A percentile compares a stretch with the other conserved stretches of the same genome.
These are phyloP conservation scores for Gautieria morchelliformis DNA, from an alignment of 768 basidiomycete genomes.

Conservation along the genomic window DNA sequence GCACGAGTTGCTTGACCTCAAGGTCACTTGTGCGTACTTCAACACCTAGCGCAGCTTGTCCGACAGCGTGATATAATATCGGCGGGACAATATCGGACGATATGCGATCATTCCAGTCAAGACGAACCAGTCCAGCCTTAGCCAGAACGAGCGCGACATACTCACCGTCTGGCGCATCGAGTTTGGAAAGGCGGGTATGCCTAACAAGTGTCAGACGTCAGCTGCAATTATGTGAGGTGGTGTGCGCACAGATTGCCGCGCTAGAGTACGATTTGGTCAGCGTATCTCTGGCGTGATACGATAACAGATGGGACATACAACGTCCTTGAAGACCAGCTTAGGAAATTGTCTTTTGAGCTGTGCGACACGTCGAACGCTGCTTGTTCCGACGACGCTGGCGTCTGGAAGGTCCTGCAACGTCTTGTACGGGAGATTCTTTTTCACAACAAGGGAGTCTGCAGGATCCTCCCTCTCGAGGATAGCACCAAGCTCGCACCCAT, in stretches of 20 bases:
- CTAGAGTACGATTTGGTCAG: conserved; percentile 26
- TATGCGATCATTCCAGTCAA: conserved; percentile 65
- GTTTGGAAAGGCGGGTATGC: conserved; percentile 84
- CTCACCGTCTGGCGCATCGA: conserved; percentile 72
- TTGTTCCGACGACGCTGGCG: conserved; percentile 91
- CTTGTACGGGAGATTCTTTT: conserved; percentile 59
- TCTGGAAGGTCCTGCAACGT: conserved; percentile 73
- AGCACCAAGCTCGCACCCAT: conserved; percentile 77
- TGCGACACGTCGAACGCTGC: conserved; percentile 86
- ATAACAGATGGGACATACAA: conserved; percentile 38
- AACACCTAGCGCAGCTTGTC: conserved; percentile 85
- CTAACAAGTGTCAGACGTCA: conserved; percentile 27
- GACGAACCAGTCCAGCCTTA: conserved; percentile 80
- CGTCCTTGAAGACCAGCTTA: conserved; percentile 70
- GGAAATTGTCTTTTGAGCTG: conserved; percentile 78
- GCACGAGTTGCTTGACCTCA: conserved; percentile 52
- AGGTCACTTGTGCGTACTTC: conserved; percentile 70
- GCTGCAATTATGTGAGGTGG: not conserved
- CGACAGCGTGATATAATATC: conserved; percentile 77
- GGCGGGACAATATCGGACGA: conserved; percentile 69
- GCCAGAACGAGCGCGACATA: conserved; percentile 90
- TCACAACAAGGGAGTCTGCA: conserved; percentile 81
- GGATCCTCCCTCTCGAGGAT: conserved; percentile 84
- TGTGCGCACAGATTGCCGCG: conserved; percentile 75
- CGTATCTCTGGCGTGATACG: not conserved